Evolutionary conservation across 371 early-diverging fungal species (phyloP).

Genomic region (Mortierella sp.): DNA sequence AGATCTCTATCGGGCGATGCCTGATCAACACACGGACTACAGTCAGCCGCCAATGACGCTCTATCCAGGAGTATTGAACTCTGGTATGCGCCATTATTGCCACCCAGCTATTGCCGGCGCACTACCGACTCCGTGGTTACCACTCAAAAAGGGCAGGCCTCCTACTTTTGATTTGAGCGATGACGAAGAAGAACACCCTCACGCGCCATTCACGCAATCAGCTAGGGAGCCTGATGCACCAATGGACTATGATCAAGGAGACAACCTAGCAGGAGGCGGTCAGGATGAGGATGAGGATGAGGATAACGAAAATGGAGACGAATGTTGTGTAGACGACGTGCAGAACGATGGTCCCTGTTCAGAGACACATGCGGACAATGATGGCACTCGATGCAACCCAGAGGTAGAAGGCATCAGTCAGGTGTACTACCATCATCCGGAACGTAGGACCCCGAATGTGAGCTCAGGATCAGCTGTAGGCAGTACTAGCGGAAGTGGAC

Average conservation of each 20-base stretch:
- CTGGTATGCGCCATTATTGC: conserved; percentile 77
- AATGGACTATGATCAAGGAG: conserved; percentile 37
- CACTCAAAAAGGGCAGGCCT: conserved; percentile 41
- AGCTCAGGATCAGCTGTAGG: conserved; percentile 10
- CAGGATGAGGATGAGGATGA: conserved; percentile 42
- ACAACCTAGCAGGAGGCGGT: conserved; percentile 46
- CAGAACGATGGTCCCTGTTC: too few relatives aligned
- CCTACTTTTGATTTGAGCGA: neutral
- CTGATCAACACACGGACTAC: conserved; percentile 47
- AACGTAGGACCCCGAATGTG: conserved; percentile 58
- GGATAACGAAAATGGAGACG: neutral
- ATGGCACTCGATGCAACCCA: neutral
- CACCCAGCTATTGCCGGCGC: conserved; percentile 79
- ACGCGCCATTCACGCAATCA: neutral
- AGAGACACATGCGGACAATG: neutral
- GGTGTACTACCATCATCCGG: conserved; percentile 71
- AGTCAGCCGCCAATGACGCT: conserved; percentile 68
- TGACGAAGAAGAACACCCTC: neutral
- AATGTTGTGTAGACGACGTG: neutral
- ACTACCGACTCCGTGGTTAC: conserved; percentile 83
- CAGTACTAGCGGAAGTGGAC: neutral
- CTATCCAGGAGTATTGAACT: conserved; percentile 77
- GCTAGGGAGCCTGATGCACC: conserved; percentile 8
- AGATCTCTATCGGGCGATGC: conserved; percentile 73
- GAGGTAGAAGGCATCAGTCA: conserved; percentile 33